phyloP scores from a whole-genome alignment of 805 yeast species.

The Starmerella roubikii region DNA sequence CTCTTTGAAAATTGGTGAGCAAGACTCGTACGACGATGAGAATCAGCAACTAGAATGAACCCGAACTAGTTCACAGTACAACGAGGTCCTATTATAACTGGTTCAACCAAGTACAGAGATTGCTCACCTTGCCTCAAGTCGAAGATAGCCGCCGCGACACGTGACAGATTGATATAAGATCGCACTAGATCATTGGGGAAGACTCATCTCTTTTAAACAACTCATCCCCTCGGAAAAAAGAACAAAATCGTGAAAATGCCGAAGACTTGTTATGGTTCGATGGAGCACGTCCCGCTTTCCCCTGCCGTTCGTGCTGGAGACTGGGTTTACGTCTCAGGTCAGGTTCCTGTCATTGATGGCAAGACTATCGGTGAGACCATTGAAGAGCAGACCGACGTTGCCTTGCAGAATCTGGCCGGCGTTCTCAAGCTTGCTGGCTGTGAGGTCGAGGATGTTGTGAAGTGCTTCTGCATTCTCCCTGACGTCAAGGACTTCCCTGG shows the following conservation, averaged over 20 bases:
- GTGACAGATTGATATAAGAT: no score
- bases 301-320: constrained; percentile 18
- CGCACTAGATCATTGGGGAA: no score
- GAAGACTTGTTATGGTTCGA: constrained; percentile 11
- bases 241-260: constrained; percentile 2
- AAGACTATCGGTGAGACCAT: constrained; percentile 13
- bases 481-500: constrained; percentile 12
- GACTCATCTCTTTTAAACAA: no score
- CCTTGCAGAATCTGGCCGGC: constrained; percentile 11
- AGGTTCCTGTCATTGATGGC: constrained; percentile 15
- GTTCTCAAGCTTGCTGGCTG: constrained; percentile 12
- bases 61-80: no score
- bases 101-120: no score
- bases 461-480: constrained; percentile 10
- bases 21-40: no score
- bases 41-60: no score
- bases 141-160: no score
- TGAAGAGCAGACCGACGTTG: constrained; percentile 12
- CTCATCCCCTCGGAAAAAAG: no score
- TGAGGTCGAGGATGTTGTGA: constrained; percentile 9
- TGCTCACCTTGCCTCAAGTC: no score
- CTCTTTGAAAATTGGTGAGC: no score
- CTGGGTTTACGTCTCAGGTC: constrained; percentile 13
- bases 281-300: constrained; percentile 11
- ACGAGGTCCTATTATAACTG: no score